These are phyloP conservation scores for Diaporthe capsici DNA, from an alignment of 2,329 filamentous ascomycete genomes.

Conservation along the genomic window DNA sequence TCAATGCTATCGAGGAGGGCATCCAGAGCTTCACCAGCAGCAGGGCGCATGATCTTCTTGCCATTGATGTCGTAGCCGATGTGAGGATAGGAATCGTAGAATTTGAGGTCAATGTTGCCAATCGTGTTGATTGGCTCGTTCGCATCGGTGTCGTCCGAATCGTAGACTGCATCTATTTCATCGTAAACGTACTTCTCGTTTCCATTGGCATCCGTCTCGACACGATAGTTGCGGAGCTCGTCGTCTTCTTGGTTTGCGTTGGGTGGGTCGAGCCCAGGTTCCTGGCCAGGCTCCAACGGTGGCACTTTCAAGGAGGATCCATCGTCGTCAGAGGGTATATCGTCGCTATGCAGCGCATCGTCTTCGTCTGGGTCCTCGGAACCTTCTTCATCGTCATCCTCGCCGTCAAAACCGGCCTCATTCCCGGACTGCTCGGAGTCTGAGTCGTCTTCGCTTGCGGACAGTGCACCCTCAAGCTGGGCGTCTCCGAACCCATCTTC, in stretches of 20 bases:
- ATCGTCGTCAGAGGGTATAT: constrained; percentile 56
- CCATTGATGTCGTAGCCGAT: constrained; percentile 99
- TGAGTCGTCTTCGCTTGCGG: constrained; percentile 69
- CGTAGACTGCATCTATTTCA: constrained; percentile 94
- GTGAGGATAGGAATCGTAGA: constrained; percentile 98
- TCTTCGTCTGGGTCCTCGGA: constrained; percentile 59
- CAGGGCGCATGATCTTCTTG: constrained; percentile 96
- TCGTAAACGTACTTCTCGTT: constrained; percentile 91
- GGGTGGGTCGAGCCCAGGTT: constrained; percentile 49
- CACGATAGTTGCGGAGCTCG: constrained; percentile 63
- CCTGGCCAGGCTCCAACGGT: constrained; percentile 39
- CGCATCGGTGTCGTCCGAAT: constrained; percentile 93
- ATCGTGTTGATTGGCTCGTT: constrained; percentile 89
- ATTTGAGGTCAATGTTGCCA: constrained; percentile 91
- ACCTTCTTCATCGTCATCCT: constrained; percentile 58
- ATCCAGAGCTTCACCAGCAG: constrained; percentile 93
- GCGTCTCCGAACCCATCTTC: constrained; percentile 71
- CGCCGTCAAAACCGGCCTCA: constrained; percentile 60
- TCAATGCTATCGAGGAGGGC: constrained; percentile 96
- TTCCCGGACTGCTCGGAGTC: constrained; percentile 67
- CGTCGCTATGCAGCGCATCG: constrained; percentile 56
- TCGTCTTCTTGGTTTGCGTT: constrained; percentile 54
- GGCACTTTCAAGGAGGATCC: constrained; percentile 34
- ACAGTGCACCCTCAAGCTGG: constrained; percentile 69
- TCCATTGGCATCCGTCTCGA: constrained; percentile 88